phyloP scores from a whole-genome alignment of 805 yeast genomes.

The Candida morakotiae region DNA sequence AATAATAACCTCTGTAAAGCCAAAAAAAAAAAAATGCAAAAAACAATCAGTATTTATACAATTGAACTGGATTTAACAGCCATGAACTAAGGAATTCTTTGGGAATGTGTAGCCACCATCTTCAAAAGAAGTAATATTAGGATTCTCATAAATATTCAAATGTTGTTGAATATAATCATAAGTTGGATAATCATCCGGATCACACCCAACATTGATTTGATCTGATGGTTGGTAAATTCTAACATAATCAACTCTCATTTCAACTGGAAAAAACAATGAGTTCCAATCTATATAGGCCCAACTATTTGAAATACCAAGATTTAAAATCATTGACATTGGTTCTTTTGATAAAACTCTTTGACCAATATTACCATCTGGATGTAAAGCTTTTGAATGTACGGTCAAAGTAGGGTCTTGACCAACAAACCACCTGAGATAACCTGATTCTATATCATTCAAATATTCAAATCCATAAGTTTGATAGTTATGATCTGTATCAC shows the following conservation, averaged over 20 bases:
- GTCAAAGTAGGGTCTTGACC: slow-evolving; percentile 79
- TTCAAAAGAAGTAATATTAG: slow-evolving; percentile 72
- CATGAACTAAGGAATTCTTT: too few species aligned
- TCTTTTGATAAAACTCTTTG: slow-evolving; percentile 81
- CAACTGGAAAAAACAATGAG: slow-evolving; percentile 69
- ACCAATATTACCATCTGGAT: slow-evolving; percentile 88
- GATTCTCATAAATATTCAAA: slow-evolving; percentile 60
- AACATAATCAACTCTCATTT: slow-evolving; percentile 77
- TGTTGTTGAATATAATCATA: slow-evolving; percentile 75
- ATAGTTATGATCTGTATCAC: slow-evolving; percentile 44
- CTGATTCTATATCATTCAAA: slow-evolving; percentile 54
- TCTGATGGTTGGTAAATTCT: slow-evolving; percentile 86
- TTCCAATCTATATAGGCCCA: slow-evolving; percentile 97
- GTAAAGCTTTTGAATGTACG: slow-evolving; percentile 66
- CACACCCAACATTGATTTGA: slow-evolving; percentile 66
- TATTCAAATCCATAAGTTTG: slow-evolving; percentile 81
- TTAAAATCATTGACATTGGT: slow-evolving; percentile 87
- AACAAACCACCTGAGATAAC: slow-evolving; percentile 83
- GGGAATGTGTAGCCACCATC: slow-evolving; percentile 61
- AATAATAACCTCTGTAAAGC: too few species aligned
- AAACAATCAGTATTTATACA: too few species aligned
- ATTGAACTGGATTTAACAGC: too few species aligned
- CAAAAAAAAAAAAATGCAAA: too few species aligned
- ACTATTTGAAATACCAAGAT: slow-evolving; percentile 83
- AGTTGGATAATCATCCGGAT: slow-evolving; percentile 84